Base-by-base conservation (phyloP, 176 grass and related monocot species). In the Pharus latifolius region DNA sequence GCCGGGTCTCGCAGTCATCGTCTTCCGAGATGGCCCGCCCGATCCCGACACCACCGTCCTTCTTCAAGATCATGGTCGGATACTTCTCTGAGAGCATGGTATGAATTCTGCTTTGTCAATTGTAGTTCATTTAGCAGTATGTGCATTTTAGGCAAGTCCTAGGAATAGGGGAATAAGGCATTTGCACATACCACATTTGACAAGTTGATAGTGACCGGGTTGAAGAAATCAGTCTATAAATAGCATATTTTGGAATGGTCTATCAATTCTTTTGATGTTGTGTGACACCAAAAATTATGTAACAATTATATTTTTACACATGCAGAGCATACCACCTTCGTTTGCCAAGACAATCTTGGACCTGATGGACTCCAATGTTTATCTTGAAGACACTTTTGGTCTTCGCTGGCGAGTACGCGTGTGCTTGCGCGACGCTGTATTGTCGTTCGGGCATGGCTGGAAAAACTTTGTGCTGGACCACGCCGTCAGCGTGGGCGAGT, bases 51-150 rank as follows among this genome's bases (percentile, higher is more conserved):
- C 49, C 37, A 28, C 48, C 68, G 17, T 92, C 85, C 33, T 92
- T 92, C 81, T 92, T 92, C 75, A 88, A 92, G 77, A 62, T 92
- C 81, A 92, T 92, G 89, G 35, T 82, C 35, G 78, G 89, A 23
- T 67, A 79, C 62, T 88, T 88, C 89, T 81, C 78, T 34, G 67
- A 88, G 50, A 13, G 28, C 6, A 65, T 88, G 89, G 89, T 92
- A 47, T 14, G 44, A 4, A n/a, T 10, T 69, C 31, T 18, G 5
- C 49, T 62, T 15, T 17, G 40, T 16, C 5, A 6, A 23, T 18
- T 28, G 1, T 50, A 6, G 11, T 7, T 38, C 70, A 40, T 49
- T 26, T 38, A 1, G 34, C 30, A n/a, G n/a, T n/a, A n/a, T n/a
- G n/a, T n/a, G n/a, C n/a, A 58, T 58, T 30, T 74, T 56, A 29